A percentile compares a stretch with the other conserved stretches of the same genome.
Conservation (phyloP, 1,284 basidiomycete species). For the Sphaerobolus stellatus region DNA sequence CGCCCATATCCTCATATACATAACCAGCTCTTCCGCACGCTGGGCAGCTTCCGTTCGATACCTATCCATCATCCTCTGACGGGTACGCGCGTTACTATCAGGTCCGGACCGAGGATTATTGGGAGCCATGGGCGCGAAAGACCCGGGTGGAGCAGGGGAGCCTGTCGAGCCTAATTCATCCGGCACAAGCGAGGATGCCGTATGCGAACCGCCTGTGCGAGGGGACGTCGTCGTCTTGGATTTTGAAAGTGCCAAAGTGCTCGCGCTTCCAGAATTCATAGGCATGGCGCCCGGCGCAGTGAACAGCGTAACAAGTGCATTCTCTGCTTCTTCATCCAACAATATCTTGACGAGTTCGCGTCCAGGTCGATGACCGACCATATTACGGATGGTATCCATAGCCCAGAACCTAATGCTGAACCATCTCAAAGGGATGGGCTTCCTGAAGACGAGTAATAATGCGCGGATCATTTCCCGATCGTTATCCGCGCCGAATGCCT, state of each 20-base stretch:
- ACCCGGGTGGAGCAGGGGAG: neutral
- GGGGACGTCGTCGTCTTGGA: too few relatives aligned
- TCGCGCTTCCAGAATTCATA: too few relatives aligned
- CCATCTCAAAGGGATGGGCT: slow-evolving; percentile 7
- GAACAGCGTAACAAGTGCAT: slow-evolving; percentile 8
- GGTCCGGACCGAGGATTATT: neutral
- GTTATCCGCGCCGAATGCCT: too few relatives aligned
- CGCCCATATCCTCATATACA: slow-evolving; percentile 5
- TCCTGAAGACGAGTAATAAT: neutral
- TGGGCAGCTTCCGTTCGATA: slow-evolving; percentile 6
- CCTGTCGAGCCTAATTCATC: too few relatives aligned
- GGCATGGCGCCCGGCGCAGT: too few relatives aligned
- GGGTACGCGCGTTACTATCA: neutral
- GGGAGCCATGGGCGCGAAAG: neutral
- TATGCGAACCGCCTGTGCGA: too few relatives aligned
- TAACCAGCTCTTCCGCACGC: slow-evolving; percentile 6
- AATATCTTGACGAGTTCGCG: slow-evolving; percentile 5
- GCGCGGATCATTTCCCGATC: neutral
- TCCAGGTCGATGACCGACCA: slow-evolving; percentile 9
- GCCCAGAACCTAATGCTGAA: slow-evolving; percentile 13
- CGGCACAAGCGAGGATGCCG: too few relatives aligned
- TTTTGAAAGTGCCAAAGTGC: too few relatives aligned
- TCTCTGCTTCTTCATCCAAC: neutral
- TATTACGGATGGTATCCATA: slow-evolving; percentile 11
- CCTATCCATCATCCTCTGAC: neutral